Evolutionary conservation across 257 asterid species (phyloP), one percentile per base, ranked within the genome.

Genomic region (Przewalskia tangutica): DNA sequence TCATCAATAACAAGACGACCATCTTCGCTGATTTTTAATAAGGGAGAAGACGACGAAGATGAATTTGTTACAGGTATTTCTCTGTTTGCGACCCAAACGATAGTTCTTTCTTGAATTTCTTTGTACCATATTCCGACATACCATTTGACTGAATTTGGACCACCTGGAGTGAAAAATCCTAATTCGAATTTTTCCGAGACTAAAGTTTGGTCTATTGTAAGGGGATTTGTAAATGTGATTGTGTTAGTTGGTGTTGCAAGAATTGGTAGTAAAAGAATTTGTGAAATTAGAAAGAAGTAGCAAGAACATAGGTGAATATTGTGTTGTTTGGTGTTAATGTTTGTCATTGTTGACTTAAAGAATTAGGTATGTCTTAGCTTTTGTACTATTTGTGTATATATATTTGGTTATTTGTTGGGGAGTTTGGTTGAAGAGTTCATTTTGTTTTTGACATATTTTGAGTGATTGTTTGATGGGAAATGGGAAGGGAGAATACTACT

Each of bases 51-150:
- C 51, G 32, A 16, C 2, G 54, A 8, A 7, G 79, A 73, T 12
- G 84, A 54, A 40, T 59, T 71, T 6, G 14, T 17, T 0, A 83
- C 51, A 0, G 88, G 86, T 3, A 3, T 38, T 12, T 81, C 59
- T 7, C 86, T 75, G 62, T 87, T 87, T 0, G 84, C 89, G 0
- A 87, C 85, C 86, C 88, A 87, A 27, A 85, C 82, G 0, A 68
- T 36, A 6, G 89, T 84, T 40, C 32, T 54, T 27, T 70, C 75
- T 2, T 60, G 46, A 3, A 75, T 50, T 0, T 55, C 51, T 16
- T 23, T 59, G 78, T 84, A 86, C 89, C 89, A 86, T 44, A 84
- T 84, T 9, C 87, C 89, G 7, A 86, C 12, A 67, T 84, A 86
- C n/a, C 71, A 44, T 27, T 83, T 83, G 9, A 9, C 73, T 60